Base-by-base conservation (phyloP, 306 rosid species). In the Aeschynomene evenia region DNA sequence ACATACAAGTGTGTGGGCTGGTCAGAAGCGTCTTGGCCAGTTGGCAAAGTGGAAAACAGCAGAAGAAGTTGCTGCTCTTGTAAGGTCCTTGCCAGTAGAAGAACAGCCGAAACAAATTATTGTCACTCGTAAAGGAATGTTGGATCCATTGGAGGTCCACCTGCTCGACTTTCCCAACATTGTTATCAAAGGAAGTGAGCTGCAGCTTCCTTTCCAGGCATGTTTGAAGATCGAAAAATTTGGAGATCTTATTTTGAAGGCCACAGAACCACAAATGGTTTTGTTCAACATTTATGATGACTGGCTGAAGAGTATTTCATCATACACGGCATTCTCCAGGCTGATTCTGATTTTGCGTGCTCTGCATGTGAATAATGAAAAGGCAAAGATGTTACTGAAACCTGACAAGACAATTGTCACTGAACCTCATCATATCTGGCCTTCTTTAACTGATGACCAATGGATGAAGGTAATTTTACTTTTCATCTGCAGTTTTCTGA, bases 11-110 rank as follows among this genome's bases (percentile, higher is more conserved):
- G 99, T 94, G 1, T 94, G 99, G 99, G 99, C 99, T 55, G 99
- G 99, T 65, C 99, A 94, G 84, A 94, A 94, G 83, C 99, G 99
- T 87, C 99, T 94, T 67, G 99, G 99, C 62, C 99, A 94, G 84
- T 76, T 94, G 86, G 99, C 99, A 2, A 94, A 94, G 89, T 94
- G 99, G 99, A 94, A 94, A 84, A 94, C 99, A 23, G 99, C 99
- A 9, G 99, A 94, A 80, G 99, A 95, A 87, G 99, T 94, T 78
- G 99, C 99, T 52, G 99, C 99, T 21, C 96, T 94, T 73, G 99
- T 94, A 73, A 89, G 99, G 53, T 94, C 99, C 51, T 70, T 94
- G 80, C 99, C 99, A 7, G 99, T 94, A 39, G 99, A 94, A 76
- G 99, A 94, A 72, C 97, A 94, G 82, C 99, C 99, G 2, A 94